A percentile compares a stretch with the other conserved stretches of the same genome.
Evolutionary conservation across 169 alveolate genomes (phyloP).

Genomic region (Theileria luwenshuni): DNA sequence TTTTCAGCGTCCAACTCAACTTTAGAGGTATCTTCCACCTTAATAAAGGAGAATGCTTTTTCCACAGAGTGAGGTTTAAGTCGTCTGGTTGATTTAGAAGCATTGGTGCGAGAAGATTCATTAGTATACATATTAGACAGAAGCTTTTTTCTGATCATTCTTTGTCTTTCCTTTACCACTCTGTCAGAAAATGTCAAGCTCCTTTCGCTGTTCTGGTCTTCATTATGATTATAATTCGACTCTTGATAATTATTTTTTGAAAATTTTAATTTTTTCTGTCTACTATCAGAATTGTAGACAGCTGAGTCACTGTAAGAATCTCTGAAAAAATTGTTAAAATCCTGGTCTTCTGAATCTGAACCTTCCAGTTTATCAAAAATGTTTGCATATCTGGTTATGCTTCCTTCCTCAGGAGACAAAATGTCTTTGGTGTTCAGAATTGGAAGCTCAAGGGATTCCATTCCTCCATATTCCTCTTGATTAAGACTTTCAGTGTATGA

Average conservation of each 20-base stretch:
- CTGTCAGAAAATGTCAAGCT: constrained; percentile 31
- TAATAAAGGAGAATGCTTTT: not conserved
- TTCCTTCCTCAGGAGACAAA: constrained; percentile 27
- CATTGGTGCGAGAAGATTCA: not conserved
- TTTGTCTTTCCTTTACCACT: constrained; percentile 26
- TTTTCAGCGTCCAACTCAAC: not conserved
- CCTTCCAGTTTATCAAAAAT: constrained; percentile 21
- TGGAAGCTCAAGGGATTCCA: constrained; percentile 6
- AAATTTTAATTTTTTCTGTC: not conserved
- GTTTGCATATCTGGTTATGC: constrained; percentile 24
- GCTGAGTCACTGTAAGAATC: constrained; percentile 16
- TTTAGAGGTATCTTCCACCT: not conserved
- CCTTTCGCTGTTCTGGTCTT: not conserved
- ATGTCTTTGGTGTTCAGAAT: not conserved
- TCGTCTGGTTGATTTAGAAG: not conserved
- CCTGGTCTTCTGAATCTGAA: constrained; percentile 13
- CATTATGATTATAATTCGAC: not conserved
- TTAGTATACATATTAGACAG: not conserved
- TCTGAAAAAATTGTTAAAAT: not conserved
- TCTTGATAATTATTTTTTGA: not conserved
- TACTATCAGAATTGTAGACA: not conserved
- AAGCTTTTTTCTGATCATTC: constrained; percentile 10
- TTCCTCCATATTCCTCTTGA: not conserved
- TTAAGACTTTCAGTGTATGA: not conserved
- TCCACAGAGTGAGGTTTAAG: not conserved